A percentile compares a stretch with the other conserved stretches of the same genome.
Evolutionary conservation across 768 basidiomycete species (phyloP).

Genomic region (Russula griseocarnosa): DNA sequence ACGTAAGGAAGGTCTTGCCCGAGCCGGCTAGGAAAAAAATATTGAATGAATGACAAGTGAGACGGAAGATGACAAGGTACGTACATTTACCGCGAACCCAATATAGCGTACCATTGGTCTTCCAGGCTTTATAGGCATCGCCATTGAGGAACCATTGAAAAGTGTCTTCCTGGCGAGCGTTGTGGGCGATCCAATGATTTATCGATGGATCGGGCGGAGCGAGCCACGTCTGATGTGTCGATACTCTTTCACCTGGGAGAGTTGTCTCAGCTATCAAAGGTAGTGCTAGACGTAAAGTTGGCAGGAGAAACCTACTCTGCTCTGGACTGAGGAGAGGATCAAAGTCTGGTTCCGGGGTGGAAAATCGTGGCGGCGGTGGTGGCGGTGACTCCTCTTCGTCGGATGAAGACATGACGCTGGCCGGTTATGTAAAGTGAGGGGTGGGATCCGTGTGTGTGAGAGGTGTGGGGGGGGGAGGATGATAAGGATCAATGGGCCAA

Average conservation of each 20-base stretch:
- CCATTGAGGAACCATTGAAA: constrained; percentile 15
- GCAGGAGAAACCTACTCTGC: neutral
- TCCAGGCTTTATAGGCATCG: constrained; percentile 12
- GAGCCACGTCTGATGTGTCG: constrained; percentile 13
- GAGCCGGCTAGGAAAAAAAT: constrained; percentile 8
- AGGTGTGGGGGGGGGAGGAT: neutral
- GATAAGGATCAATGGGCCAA: constrained; percentile 9
- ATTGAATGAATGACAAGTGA: neutral
- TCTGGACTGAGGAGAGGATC: constrained; percentile 7
- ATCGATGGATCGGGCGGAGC: constrained; percentile 14
- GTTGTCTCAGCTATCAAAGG: neutral
- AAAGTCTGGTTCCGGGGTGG: constrained; percentile 1
- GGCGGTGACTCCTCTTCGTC: neutral
- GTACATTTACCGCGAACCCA: constrained; percentile 13
- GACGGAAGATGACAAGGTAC: neutral
- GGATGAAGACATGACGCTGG: constrained; percentile 7
- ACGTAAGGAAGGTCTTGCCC: constrained; percentile 19
- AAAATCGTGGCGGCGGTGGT: neutral
- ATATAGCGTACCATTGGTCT: constrained; percentile 7
- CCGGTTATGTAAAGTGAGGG: neutral
- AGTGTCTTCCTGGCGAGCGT: constrained; percentile 5
- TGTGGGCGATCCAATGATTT: constrained; percentile 12
- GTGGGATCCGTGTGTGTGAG: neutral
- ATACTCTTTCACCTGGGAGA: constrained; percentile 7
- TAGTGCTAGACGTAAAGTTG: neutral